Conservation (phyloP, 1,284 basidiomycete species). For the Ganoderma multipileum region DNA sequence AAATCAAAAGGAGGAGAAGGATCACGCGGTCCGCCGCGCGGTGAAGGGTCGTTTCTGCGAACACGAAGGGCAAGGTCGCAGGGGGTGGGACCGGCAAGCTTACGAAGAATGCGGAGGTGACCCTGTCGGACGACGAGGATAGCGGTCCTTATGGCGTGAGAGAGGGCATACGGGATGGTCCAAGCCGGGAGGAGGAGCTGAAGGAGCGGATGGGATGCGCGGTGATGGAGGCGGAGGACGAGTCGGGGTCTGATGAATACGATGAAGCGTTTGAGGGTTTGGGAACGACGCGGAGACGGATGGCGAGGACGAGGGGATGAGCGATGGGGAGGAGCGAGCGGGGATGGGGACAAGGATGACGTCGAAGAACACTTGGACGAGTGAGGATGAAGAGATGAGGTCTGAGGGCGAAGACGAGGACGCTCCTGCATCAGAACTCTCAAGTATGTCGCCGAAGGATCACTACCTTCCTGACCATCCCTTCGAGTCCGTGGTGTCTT, state of each 20-base stretch:
- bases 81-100: slow-evolving; percentile 22
- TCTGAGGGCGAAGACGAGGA: slow-evolving; percentile 7
- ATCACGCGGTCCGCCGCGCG: slow-evolving; percentile 37
- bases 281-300: slow-evolving; percentile 10
- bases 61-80: slow-evolving; percentile 24
- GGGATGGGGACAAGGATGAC: slow-evolving; percentile 63
- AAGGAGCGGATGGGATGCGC: slow-evolving; percentile 43
- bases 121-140: slow-evolving; percentile 14
- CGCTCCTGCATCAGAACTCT: slow-evolving; percentile 3
- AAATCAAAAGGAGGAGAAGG: slow-evolving; percentile 41
- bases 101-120: slow-evolving; percentile 17
- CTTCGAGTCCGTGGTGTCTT: slow-evolving; percentile 41
- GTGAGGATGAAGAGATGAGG: slow-evolving; percentile 13
- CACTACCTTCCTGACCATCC: slow-evolving; percentile 46
- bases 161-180: slow-evolving; percentile 14
- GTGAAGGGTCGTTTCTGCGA: slow-evolving; percentile 40
- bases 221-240: slow-evolving; percentile 39
- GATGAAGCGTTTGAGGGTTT: neutral
- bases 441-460: slow-evolving; percentile 14
- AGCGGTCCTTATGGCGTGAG: slow-evolving; percentile 15
- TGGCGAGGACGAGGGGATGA: slow-evolving; percentile 8
- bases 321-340: slow-evolving; percentile 36
- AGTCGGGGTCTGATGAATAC: slow-evolving; percentile 30
- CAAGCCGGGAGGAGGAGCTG: slow-evolving; percentile 28
- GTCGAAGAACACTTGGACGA: slow-evolving; percentile 30